Base-by-base conservation (phyloP, 805 yeast genomes). In the Yamadazyma kitorensis region DNA sequence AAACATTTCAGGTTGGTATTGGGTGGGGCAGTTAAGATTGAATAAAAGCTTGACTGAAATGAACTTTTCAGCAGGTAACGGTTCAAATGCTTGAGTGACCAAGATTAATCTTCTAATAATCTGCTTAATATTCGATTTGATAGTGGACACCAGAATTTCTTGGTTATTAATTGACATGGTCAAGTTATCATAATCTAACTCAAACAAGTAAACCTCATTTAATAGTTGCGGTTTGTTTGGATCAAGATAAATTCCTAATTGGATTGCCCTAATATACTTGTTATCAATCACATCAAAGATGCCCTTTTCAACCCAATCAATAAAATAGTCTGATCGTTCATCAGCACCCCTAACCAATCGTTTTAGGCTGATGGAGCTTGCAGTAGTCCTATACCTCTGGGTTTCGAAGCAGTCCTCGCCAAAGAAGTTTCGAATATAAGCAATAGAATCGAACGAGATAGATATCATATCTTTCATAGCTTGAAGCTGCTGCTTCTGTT, bases 241-340 rank as follows among this genome's bases (percentile, higher is more conserved):
- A 41, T 74, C 70, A 6, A 66, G 45, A 33, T 68, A 61, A 4
- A 78, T 64, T 17, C 34, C 34, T 16, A 79, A 52, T 30, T 71
- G 64, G 19, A 78, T 37, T 0, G 72, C 69, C 36, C 65, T 59
- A 24, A 78, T 48, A 38, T 63, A 70, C 19, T 67, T 61, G 17
- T 51, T 44, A 16, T 58, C 59, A 2, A 79, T 51, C 0, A 78
- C 66, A 30, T 70, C 72, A 25, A 59, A 52, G 4, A 72, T 64
- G 7, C 81, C 76, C 15, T 54, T 54, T 23, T 78, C 78, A 16
- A 80, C 45, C 82, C 83, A 76, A 39, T 70, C 61, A 19, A 76
- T 47, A 21, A 78, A 61, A 3, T 48, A 31, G 48, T 80, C 82
- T 4, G 68, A 77, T 29, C 71, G 70, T 2, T 45, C 44, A 0